Evolutionary conservation across 192 early-diverging fungal genomes (phyloP).

Genomic region (Pecoramyces ruminantium): DNA sequence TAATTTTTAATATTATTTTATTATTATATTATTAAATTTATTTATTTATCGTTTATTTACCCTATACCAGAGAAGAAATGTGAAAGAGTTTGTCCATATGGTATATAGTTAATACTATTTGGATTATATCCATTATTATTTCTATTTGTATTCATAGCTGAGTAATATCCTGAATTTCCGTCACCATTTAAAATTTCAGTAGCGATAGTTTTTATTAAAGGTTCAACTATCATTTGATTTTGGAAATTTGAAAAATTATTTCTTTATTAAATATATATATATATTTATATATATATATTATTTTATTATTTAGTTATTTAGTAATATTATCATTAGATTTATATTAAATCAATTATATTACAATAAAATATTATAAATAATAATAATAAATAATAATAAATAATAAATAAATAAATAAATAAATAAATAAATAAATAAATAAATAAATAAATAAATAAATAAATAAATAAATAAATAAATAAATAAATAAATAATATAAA

Average conservation of each 20-base stretch:
- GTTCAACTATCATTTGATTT: neutral
- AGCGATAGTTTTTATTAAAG: neutral
- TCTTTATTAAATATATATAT: no score
- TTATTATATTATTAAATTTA: no score
- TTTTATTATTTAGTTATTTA: no score
- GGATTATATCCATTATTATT: neutral
- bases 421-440: neutral
- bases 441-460: neutral
- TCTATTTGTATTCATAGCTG: neutral
- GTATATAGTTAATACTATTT: neutral
- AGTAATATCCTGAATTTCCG: neutral
- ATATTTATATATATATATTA: no score
- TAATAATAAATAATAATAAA: no score
- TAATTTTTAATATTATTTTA: no score
- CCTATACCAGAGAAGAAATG: neutral
- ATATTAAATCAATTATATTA: no score
- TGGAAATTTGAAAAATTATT: neutral
- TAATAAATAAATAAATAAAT: no score
- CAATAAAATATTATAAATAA: no score
- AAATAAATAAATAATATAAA: neutral
- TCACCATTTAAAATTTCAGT: neutral
- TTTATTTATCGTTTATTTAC: neutral
- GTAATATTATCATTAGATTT: no score
- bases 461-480: neutral
- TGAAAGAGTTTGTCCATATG: neutral